phyloP scores from a whole-genome alignment of 805 yeast genomes.

The Peterozyma xylosa region DNA sequence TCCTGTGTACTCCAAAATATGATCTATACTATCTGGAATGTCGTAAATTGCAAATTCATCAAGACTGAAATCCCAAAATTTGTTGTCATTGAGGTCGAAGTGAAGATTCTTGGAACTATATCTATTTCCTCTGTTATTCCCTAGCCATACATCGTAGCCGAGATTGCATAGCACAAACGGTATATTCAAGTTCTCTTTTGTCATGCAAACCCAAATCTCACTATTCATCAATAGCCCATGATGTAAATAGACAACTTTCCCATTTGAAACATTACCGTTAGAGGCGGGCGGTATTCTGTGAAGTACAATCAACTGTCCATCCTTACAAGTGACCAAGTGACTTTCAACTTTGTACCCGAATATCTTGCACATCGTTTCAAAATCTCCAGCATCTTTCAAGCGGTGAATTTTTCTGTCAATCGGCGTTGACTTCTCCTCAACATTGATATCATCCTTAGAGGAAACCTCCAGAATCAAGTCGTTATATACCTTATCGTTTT shows the following conservation, averaged over 20 bases:
- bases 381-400: constrained; percentile 39
- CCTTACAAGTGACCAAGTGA: constrained; percentile 29
- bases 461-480: constrained; percentile 4
- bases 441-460: neutral
- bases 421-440: neutral
- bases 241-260: constrained; percentile 68
- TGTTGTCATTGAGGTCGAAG: constrained; percentile 27
- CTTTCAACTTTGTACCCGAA: constrained; percentile 36
- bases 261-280: constrained; percentile 13
- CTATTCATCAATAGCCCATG: constrained; percentile 86
- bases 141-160: constrained; percentile 94
- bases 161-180: constrained; percentile 70
- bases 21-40: constrained; percentile 78
- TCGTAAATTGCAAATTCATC: constrained; percentile 92
- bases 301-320: constrained; percentile 29
- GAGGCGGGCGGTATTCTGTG: constrained; percentile 22
- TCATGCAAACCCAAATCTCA: constrained; percentile 49
- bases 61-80: constrained; percentile 85
- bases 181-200: constrained; percentile 36
- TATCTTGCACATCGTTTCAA: constrained; percentile 58
- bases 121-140: constrained; percentile 87
- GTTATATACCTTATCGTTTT: constrained; percentile 1
- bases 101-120: constrained; percentile 73
- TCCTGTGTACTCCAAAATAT: constrained; percentile 50
- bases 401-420: constrained; percentile 17